A percentile compares a stretch with the other conserved stretches of the same genome.
Conservation (phyloP, 1,284 basidiomycete genomes). For the Fomitopsis pinicola region DNA sequence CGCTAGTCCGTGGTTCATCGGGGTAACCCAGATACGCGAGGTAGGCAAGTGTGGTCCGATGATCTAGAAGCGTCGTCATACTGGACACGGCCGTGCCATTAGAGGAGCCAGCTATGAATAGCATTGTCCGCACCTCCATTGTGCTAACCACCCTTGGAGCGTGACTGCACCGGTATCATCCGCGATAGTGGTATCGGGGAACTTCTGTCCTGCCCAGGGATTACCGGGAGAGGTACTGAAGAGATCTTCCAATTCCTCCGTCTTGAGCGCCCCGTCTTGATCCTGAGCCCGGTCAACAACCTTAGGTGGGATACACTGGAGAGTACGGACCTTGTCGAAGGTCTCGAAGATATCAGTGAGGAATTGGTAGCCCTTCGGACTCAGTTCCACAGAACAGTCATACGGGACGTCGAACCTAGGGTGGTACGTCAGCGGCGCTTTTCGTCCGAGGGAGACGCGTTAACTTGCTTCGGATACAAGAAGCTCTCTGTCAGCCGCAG, state of each 20-base stretch:
- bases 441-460: constrained; percentile 6
- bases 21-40: constrained; percentile 94
- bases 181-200: constrained; percentile 87
- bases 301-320: not conserved
- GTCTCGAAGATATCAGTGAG: constrained; percentile 97
- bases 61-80: constrained; percentile 95
- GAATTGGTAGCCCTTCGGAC: constrained; percentile 92
- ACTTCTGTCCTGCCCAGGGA: constrained; percentile 84
- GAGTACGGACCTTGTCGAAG: constrained; percentile 79
- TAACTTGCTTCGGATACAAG: constrained; percentile 75
- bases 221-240: constrained; percentile 95
- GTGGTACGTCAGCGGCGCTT: constrained; percentile 5
- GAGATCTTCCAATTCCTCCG: constrained; percentile 81
- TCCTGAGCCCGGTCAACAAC: constrained; percentile 49
- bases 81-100: constrained; percentile 34
- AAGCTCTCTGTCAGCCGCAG: constrained; percentile 86
- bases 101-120: not conserved
- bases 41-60: constrained; percentile 89
- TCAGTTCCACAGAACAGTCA: constrained; percentile 94
- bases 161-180: constrained; percentile 91
- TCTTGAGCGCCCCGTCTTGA: constrained; percentile 89
- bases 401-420: constrained; percentile 85
- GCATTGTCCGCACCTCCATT: constrained; percentile 77
- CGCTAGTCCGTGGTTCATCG: constrained; percentile 69
- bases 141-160: constrained; percentile 95